Evolutionary conservation across 1,139 yeast species (phyloP).

Genomic region (Blastobotrys aristatus): DNA sequence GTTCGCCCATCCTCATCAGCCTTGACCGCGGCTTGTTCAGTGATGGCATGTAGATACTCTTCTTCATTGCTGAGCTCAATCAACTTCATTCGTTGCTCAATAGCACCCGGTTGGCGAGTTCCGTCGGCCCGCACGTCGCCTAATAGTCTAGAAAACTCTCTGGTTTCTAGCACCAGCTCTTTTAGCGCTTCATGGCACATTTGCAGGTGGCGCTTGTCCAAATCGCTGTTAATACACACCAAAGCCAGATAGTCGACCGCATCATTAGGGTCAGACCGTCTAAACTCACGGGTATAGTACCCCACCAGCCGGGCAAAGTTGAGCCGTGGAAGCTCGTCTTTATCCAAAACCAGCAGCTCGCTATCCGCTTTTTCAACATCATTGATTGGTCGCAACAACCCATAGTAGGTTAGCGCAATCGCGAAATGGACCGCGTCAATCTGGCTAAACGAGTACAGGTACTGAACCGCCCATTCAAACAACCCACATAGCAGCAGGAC

Average conservation of each 20-base stretch:
- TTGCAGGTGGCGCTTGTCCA: conserved; percentile 34
- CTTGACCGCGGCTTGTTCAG: conserved; percentile 77
- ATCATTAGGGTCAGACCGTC: conserved; percentile 78
- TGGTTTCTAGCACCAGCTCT: conserved; percentile 78
- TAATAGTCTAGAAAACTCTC: conserved; percentile 73
- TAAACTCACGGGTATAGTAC: conserved; percentile 66
- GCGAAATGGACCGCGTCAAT: conserved; percentile 89
- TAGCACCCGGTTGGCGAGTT: conserved; percentile 72
- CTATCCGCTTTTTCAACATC: conserved; percentile 17
- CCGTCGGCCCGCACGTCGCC: conserved; percentile 82
- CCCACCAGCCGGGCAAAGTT: conserved; percentile 39
- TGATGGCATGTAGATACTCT: conserved; percentile 58
- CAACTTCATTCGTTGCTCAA: conserved; percentile 72
- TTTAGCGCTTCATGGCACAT: conserved; percentile 76
- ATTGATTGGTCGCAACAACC: conserved; percentile 53
- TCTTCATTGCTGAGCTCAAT: conserved; percentile 53
- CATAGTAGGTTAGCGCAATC: conserved; percentile 72
- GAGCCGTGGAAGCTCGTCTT: conserved; percentile 28
- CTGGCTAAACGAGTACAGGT: conserved; percentile 62
- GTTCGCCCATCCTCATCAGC: conserved; percentile 92
- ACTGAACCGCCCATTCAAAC: conserved; percentile 75
- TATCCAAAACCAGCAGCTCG: conserved; percentile 25
- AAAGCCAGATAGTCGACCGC: conserved; percentile 84
- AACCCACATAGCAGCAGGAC: conserved; percentile 71
- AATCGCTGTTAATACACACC: conserved; percentile 51